Evolutionary conservation across 2,329 filamentous ascomycete genomes (phyloP), one percentile per base, ranked within the genome.

Genomic region (Aspergillus persii): DNA sequence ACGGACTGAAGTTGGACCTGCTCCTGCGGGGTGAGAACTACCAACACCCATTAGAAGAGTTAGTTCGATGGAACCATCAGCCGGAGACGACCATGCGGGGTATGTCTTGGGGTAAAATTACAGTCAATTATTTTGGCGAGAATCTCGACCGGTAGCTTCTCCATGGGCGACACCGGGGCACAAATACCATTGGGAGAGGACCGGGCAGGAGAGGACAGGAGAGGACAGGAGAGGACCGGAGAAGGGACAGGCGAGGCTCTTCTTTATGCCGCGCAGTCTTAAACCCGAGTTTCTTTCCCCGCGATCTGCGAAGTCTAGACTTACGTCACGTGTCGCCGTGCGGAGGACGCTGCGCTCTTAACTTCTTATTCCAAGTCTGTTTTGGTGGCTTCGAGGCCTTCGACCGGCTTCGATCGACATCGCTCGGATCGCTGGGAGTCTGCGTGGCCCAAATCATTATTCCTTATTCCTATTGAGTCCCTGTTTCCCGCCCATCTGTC

Each of bases 1-100:
- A 91, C 85, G 23, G 84, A 81, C 75, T 93, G 91, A 36, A 94
- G 78, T 57, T 76, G 81, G 58, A 89, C 84, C 60, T 93, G 82
- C 63, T 92, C 85, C 47, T 72, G 69, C 15, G 86, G 82, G n/a
- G 85, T 80, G 62, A 92, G 83, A 69, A 83, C 87, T 90, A 36
- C n/a, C 59, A 46, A 50, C 47, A 64, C 54, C 58, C 61, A 64
- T 68, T 61, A 65, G 68, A 53, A 68, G 59, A 50, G 62, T 26
- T 53, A 55, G 18, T 23, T 23, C 18, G 18, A 23, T 23, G 18
- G 18, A 23, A 23, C 18, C 18, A 23, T 23, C 18, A 23, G 18
- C 18, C 18, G 18, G 18, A 23, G 18, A 23, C 44, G 44, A 47
- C 44, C 8, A 47, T 47, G 44, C 26, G 44, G 44, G 44, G 44